phyloP scores from a whole-genome alignment of 163 green algal species.

The Volvox carteri region DNA sequence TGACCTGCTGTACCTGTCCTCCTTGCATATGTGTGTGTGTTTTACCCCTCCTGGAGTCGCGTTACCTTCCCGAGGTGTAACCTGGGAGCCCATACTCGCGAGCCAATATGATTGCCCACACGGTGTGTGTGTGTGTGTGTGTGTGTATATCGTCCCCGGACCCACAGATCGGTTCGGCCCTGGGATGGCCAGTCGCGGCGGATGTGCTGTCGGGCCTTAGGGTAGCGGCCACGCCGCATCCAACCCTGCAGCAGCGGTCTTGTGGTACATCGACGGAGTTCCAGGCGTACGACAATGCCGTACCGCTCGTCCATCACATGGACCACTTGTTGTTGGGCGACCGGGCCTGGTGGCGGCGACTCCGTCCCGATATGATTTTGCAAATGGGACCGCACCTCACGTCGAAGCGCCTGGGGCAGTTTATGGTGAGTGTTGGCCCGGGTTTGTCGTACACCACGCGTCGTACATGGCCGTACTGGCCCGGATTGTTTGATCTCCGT shows the following conservation, averaged over 20 bases:
- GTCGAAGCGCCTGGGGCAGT: constrained; percentile 88
- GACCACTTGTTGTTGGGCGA: constrained; percentile 90
- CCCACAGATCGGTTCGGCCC: constrained; percentile 66
- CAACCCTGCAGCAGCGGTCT: background rate
- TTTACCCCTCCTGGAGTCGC: no score
- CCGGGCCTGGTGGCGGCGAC: constrained; percentile 60
- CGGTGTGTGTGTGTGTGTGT: no score
- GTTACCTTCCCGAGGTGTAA: no score
- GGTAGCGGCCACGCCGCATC: constrained; percentile 64
- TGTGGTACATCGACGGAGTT: no score
- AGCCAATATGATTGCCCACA: no score
- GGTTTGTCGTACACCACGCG: no score
- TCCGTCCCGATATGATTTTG: constrained; percentile 92
- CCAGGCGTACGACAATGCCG: background rate
- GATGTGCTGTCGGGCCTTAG: constrained; percentile 94
- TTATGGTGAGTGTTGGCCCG: constrained; percentile 86
- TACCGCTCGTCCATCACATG: constrained; percentile 79
- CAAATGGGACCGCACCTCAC: constrained; percentile 91
- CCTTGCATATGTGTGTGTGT: no score
- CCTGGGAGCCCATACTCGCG: no score
- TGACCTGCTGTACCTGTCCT: no score
- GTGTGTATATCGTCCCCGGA: no score
- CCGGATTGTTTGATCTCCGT: no score
- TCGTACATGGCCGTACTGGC: no score
- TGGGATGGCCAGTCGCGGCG: constrained; percentile 92